These are phyloP conservation scores for Colletotrichum magnum DNA, from an alignment of 2,329 filamentous ascomycete species.

Conservation along the genomic window DNA sequence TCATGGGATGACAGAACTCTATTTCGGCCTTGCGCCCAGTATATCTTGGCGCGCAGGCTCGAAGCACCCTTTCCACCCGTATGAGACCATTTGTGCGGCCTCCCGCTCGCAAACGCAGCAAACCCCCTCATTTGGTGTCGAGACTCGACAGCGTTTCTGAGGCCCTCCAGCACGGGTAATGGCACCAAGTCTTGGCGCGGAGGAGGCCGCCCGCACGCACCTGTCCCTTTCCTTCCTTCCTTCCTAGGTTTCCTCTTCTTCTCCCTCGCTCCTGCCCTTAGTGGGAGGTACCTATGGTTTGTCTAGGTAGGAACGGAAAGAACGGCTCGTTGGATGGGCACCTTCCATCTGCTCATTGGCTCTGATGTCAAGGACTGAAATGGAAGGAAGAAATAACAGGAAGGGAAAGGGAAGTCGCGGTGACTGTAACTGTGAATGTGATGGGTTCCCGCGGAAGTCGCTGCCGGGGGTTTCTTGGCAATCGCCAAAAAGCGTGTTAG, in stretches of 20 bases:
- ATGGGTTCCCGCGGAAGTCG: slow-evolving; percentile 29
- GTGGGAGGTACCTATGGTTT: too few species aligned
- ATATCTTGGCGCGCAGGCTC: neutral
- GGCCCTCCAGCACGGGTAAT: slow-evolving; percentile 7
- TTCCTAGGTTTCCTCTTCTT: too few species aligned
- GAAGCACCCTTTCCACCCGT: too few species aligned
- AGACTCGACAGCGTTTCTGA: slow-evolving; percentile 2
- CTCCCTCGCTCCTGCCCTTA: neutral
- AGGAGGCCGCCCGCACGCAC: slow-evolving; percentile 6
- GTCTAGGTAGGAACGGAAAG: neutral
- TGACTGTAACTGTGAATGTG: neutral
- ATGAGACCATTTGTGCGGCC: too few species aligned
- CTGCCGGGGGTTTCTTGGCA: slow-evolving; percentile 38
- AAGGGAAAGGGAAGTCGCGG: slow-evolving; percentile 21
- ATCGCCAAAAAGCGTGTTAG: slow-evolving; percentile 16
- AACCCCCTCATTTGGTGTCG: slow-evolving; percentile 3
- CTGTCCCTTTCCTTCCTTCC: too few species aligned
- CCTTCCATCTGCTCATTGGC: neutral
- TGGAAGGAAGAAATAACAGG: neutral
- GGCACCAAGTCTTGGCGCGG: slow-evolving; percentile 20
- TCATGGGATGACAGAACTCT: slow-evolving; percentile 33
- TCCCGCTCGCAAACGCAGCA: neutral
- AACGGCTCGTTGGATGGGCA: neutral
- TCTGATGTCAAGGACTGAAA: slow-evolving; percentile 9
- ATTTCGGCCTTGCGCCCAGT: neutral